phyloP scores from a whole-genome alignment of 345 rosid genomes.

The Moringa oleifera region DNA sequence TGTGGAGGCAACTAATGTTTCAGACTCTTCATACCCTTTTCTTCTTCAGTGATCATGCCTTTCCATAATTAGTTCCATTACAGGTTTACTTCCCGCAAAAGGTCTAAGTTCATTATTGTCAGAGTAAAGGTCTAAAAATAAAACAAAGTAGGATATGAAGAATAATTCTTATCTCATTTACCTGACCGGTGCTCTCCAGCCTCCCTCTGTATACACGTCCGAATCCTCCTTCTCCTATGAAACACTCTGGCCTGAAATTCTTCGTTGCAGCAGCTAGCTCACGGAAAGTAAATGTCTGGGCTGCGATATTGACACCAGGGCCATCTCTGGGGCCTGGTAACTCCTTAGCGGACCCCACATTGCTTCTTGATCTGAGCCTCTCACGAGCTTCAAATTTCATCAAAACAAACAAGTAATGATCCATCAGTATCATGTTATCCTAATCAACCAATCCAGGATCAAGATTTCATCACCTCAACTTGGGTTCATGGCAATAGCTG shows the following conservation, averaged over 20 bases:
- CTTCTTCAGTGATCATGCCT: too few species aligned
- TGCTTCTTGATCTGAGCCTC: constrained; percentile 59
- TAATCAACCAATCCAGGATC: not conserved
- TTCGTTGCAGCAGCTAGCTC: constrained; percentile 90
- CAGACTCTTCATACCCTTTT: not conserved
- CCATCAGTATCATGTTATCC: constrained; percentile 2
- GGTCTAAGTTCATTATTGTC: too few species aligned
- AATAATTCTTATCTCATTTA: too few species aligned
- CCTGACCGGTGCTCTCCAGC: constrained; percentile 94
- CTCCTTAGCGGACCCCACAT: constrained; percentile 63
- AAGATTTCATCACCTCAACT: not conserved
- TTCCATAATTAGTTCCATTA: too few species aligned
- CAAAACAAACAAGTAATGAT: constrained; percentile 14
- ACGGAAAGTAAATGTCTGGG: constrained; percentile 83
- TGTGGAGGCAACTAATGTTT: too few species aligned
- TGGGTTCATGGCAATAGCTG: not conserved
- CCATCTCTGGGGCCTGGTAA: constrained; percentile 48
- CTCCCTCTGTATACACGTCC: constrained; percentile 91
- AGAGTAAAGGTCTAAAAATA: too few species aligned
- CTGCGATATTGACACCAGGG: constrained; percentile 60
- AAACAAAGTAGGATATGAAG: too few species aligned
- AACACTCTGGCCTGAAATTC: constrained; percentile 84
- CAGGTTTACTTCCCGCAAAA: too few species aligned
- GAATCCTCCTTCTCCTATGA: constrained; percentile 97
- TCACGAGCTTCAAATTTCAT: constrained; percentile 64